Conservation (phyloP, 148 eudicot species). For the Vaccinium myrtillus region DNA sequence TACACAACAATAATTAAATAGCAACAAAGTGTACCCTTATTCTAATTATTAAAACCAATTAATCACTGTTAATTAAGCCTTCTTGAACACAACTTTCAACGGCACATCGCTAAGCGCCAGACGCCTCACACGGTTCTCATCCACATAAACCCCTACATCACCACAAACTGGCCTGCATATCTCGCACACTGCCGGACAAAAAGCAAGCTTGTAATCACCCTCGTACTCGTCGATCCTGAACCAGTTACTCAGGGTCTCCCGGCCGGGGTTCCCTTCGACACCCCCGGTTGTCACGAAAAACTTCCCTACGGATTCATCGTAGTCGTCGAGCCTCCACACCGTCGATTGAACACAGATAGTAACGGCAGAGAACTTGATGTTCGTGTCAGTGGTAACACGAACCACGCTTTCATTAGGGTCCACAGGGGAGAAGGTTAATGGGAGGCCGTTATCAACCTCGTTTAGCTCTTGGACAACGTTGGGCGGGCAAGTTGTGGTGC, state of each 20-base stretch:
- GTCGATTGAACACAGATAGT: constrained; percentile 28
- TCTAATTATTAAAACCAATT: not conserved
- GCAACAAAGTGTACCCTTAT: not conserved
- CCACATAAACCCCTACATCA: constrained; percentile 32
- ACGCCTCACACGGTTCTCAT: constrained; percentile 29
- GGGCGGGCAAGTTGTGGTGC: constrained; percentile 23
- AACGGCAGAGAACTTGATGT: constrained; percentile 25
- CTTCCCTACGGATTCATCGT: not conserved
- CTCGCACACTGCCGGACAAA: constrained; percentile 41
- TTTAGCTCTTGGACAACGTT: constrained; percentile 19
- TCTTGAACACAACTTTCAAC: constrained; percentile 34
- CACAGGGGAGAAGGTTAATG: constrained; percentile 21
- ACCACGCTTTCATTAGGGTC: constrained; percentile 12
- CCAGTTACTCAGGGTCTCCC: constrained; percentile 27
- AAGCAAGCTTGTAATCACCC: constrained; percentile 35
- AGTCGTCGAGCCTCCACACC: constrained; percentile 21
- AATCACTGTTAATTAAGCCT: constrained; percentile 2
- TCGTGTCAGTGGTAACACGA: constrained; percentile 21
- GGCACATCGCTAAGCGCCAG: constrained; percentile 34
- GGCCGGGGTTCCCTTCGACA: constrained; percentile 25
- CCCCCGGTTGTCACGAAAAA: constrained; percentile 19
- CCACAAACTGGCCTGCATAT: constrained; percentile 34
- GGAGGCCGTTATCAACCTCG: constrained; percentile 23
- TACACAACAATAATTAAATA: not conserved
- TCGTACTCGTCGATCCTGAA: constrained; percentile 39